A percentile compares a stretch with the other conserved stretches of the same genome.
Evolutionary conservation across 2,329 filamentous ascomycete genomes (phyloP).

Genomic region (Claviceps sp.): DNA sequence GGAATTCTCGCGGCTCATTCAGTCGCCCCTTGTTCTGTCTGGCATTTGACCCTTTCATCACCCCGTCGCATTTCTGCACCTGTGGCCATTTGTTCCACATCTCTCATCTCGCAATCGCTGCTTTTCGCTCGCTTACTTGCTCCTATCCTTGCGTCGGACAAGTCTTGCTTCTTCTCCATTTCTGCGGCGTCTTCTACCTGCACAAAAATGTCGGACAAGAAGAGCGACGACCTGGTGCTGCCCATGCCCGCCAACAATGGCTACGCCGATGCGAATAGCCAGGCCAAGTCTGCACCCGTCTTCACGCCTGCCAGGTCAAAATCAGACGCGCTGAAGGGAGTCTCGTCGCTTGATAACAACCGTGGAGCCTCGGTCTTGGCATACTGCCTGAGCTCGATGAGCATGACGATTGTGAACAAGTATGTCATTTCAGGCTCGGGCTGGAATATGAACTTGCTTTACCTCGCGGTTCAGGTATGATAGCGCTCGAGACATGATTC

Average conservation of each 20-base stretch:
- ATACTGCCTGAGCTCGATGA: conserved; percentile 92
- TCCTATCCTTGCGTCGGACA: background rate
- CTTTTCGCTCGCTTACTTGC: background rate
- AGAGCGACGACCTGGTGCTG: conserved; percentile 3
- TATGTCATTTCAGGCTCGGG: conserved; percentile 82
- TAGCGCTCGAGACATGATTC: background rate
- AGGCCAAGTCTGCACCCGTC: background rate
- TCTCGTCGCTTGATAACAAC: conserved; percentile 48
- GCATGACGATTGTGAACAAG: conserved; percentile 99
- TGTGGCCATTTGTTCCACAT: background rate
- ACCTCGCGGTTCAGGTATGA: conserved; percentile 79
- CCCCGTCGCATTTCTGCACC: background rate
- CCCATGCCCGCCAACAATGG: background rate
- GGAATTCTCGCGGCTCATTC: background rate
- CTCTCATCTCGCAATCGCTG: background rate
- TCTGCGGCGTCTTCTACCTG: background rate
- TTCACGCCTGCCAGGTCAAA: conserved; percentile 5
- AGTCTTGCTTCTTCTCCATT: background rate
- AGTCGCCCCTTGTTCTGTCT: background rate
- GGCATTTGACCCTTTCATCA: background rate
- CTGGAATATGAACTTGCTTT: conserved; percentile 95
- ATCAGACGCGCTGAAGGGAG: conserved; percentile 2
- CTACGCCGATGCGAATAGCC: background rate
- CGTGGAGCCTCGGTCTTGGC: conserved; percentile 69
- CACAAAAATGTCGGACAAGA: conserved; percentile 4